Evolutionary conservation across 2,329 filamentous ascomycete genomes (phyloP).

Genomic region (Tolypocladium endophyticum): DNA sequence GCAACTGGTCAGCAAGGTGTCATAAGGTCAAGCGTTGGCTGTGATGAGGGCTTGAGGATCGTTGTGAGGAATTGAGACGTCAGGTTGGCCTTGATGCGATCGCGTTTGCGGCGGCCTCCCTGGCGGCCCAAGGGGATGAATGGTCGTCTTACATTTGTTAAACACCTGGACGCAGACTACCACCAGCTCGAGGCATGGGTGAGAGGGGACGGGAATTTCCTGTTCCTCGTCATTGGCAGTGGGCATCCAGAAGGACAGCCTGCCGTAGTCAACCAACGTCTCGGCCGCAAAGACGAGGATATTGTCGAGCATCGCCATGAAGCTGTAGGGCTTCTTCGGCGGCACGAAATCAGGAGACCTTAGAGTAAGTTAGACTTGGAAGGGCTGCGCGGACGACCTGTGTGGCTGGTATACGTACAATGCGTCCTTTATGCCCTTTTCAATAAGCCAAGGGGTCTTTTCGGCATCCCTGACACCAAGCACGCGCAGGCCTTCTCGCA

Average conservation of each 20-base stretch:
- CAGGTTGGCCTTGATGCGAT: background rate
- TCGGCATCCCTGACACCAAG: constrained; percentile 64
- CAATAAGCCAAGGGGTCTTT: constrained; percentile 48
- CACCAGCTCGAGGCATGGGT: constrained; percentile 64
- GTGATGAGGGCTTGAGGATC: background rate
- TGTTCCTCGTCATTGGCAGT: constrained; percentile 71
- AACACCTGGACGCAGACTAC: constrained; percentile 77
- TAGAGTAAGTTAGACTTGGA: constrained; percentile 9
- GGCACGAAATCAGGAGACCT: constrained; percentile 60
- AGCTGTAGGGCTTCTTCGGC: constrained; percentile 87
- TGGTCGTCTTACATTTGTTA: constrained; percentile 61
- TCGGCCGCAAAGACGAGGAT: constrained; percentile 72
- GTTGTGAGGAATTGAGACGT: background rate
- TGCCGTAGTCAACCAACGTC: constrained; percentile 66
- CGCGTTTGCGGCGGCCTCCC: background rate
- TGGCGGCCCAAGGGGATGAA: background rate
- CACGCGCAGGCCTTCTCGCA: constrained; percentile 83
- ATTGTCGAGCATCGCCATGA: constrained; percentile 80
- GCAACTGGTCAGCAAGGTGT: constrained; percentile 5
- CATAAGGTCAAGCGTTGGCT: background rate
- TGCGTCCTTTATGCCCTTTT: constrained; percentile 60
- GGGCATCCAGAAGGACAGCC: constrained; percentile 95
- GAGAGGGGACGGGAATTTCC: constrained; percentile 65
- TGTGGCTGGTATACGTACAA: constrained; percentile 37
- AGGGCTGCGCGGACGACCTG: background rate